These are phyloP conservation scores for Graphium sp. DNA, from an alignment of 2,329 filamentous ascomycete genomes.

Conservation along the genomic window DNA sequence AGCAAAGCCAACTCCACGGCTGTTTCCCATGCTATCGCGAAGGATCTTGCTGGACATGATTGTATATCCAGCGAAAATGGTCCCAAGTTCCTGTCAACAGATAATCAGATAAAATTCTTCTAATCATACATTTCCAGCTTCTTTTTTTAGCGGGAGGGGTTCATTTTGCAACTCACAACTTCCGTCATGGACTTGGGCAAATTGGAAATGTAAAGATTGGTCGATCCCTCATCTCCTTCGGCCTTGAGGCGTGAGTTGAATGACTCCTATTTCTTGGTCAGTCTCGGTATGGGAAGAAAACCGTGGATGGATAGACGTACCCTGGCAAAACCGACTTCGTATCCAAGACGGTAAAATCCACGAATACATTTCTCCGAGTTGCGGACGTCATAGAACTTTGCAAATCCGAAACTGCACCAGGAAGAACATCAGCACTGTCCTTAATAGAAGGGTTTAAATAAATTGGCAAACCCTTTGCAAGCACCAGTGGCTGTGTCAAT, in stretches of 20 bases:
- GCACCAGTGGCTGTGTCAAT: constrained; percentile 85
- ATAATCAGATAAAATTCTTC: no score
- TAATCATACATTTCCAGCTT: constrained; percentile 5
- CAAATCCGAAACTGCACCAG: constrained; percentile 70
- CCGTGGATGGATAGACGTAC: constrained; percentile 29
- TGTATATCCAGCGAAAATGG: constrained; percentile 62
- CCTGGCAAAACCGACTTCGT: constrained; percentile 93
- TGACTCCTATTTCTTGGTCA: constrained; percentile 50
- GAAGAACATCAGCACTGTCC: no score
- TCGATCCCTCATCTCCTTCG: constrained; percentile 74
- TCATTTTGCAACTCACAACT: constrained; percentile 39
- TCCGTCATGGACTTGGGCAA: constrained; percentile 85
- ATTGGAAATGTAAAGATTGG: constrained; percentile 96
- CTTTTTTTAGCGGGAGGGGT: constrained; percentile 2
- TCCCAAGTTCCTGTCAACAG: constrained; percentile 46
- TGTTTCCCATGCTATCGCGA: constrained; percentile 78
- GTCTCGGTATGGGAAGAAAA: no score
- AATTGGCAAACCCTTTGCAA: constrained; percentile 70
- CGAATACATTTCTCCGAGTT: constrained; percentile 94
- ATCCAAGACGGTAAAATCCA: constrained; percentile 84
- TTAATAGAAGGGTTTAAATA: background rate
- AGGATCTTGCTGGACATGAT: constrained; percentile 93
- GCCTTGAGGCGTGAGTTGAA: constrained; percentile 98
- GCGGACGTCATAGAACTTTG: constrained; percentile 77
- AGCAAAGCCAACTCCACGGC: constrained; percentile 93